Conservation (phyloP, 2,329 filamentous ascomycete species). For the Biscogniauxia mediterranea region DNA sequence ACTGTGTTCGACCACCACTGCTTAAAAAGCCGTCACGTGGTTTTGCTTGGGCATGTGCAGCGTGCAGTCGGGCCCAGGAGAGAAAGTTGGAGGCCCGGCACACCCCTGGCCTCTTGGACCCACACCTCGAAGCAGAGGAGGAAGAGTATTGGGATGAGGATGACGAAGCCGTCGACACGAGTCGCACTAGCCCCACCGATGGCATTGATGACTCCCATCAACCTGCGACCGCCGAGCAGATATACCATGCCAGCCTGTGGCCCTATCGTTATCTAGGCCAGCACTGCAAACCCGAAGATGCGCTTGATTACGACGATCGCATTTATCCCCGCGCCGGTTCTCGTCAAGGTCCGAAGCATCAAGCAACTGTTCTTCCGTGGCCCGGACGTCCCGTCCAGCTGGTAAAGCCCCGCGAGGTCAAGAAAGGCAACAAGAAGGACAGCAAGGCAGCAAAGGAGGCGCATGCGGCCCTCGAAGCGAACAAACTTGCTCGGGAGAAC, state of each 20-base stretch:
- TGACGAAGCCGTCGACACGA: slow-evolving; percentile 63
- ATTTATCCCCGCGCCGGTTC: slow-evolving; percentile 97
- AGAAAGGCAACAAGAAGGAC: slow-evolving; percentile 78
- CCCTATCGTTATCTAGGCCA: slow-evolving; percentile 94
- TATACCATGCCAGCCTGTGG: slow-evolving; percentile 92
- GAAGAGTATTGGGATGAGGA: slow-evolving; percentile 67
- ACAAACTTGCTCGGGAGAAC: slow-evolving; percentile 74
- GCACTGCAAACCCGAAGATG: slow-evolving; percentile 93
- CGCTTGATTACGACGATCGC: slow-evolving; percentile 92
- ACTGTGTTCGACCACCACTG: slow-evolving; percentile 87
- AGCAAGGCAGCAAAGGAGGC: slow-evolving; percentile 77
- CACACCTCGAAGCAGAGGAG: slow-evolving; percentile 64
- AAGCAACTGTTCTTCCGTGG: slow-evolving; percentile 84
- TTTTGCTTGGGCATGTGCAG: slow-evolving; percentile 96
- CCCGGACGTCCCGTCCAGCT: slow-evolving; percentile 84
- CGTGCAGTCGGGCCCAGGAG: slow-evolving; percentile 94
- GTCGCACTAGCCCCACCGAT: slow-evolving; percentile 62
- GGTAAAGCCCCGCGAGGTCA: slow-evolving; percentile 83
- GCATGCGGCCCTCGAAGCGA: slow-evolving; percentile 74
- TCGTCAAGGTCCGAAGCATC: slow-evolving; percentile 84
- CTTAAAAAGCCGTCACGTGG: slow-evolving; percentile 95
- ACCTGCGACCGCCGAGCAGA: slow-evolving; percentile 75
- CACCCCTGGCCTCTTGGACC: slow-evolving; percentile 72
- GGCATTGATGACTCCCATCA: slow-evolving; percentile 55
- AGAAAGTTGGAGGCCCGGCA: slow-evolving; percentile 86